Evolutionary conservation across 306 rosid genomes (phyloP).

Genomic region (Betula pendula): DNA sequence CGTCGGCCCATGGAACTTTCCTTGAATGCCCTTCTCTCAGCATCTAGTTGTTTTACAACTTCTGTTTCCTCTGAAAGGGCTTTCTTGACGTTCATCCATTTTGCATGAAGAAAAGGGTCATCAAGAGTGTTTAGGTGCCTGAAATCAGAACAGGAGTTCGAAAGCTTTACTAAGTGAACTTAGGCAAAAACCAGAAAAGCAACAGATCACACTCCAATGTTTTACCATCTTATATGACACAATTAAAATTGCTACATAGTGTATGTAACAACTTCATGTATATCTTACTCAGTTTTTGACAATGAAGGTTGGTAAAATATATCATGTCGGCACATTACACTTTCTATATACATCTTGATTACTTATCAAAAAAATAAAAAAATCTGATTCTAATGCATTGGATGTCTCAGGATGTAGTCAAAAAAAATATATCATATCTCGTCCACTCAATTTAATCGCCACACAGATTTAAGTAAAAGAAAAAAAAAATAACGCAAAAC

Average conservation of each 20-base stretch:
- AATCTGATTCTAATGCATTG: too few relatives aligned
- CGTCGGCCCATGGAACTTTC: conserved; percentile 69
- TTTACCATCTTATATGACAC: not conserved
- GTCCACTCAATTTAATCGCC: not conserved
- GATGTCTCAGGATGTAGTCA: too few relatives aligned
- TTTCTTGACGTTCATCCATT: conserved; percentile 96
- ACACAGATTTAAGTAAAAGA: not conserved
- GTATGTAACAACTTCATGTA: not conserved
- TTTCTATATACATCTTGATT: too few relatives aligned
- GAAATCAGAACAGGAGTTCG: conserved; percentile 14
- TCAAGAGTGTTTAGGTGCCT: conserved; percentile 75
- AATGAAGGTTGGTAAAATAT: not conserved
- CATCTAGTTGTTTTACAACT: conserved; percentile 80
- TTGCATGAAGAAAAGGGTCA: conserved; percentile 74
- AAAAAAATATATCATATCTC: not conserved
- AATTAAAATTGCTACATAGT: not conserved
- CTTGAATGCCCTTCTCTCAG: conserved; percentile 79
- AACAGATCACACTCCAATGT: not conserved
- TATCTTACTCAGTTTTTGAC: not conserved
- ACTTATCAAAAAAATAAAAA: too few relatives aligned
- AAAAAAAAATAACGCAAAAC: not conserved
- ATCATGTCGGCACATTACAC: too few relatives aligned
- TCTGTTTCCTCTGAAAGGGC: conserved; percentile 81
- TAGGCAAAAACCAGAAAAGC: not conserved
- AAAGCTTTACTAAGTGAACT: not conserved